Evolutionary conservation across 331 rosid species (phyloP).

Genomic region (Quercus tomentella): DNA sequence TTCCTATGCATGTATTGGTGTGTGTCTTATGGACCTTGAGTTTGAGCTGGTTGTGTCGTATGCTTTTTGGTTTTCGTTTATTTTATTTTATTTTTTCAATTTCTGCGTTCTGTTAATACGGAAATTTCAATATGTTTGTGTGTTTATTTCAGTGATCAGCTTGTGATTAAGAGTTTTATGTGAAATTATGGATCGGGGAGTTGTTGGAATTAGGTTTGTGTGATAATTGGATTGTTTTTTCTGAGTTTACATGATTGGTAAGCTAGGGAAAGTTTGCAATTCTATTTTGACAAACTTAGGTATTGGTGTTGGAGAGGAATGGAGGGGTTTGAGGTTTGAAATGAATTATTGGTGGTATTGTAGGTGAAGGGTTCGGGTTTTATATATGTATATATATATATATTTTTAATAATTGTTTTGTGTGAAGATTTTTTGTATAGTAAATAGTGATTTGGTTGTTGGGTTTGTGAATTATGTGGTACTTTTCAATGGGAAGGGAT

Average conservation of each 20-base stretch:
- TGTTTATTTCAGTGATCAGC: background rate
- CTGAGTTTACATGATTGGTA: background rate
- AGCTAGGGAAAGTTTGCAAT: background rate
- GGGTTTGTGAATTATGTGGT: background rate
- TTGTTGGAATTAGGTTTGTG: background rate
- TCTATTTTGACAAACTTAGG: background rate
- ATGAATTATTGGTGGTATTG: background rate
- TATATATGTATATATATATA: too few species aligned
- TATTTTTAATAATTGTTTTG: too few species aligned
- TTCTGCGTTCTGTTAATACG: background rate
- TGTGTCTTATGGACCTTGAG: too few species aligned
- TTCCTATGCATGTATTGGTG: too few species aligned
- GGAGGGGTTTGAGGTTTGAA: too few species aligned
- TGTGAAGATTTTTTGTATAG: too few species aligned
- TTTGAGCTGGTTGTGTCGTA: background rate
- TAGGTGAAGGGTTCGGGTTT: background rate
- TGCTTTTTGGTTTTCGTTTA: too few species aligned
- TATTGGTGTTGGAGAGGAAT: background rate
- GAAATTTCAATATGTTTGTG: background rate
- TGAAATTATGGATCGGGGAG: background rate
- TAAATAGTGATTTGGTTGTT: background rate
- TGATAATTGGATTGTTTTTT: background rate
- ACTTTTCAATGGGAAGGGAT: background rate
- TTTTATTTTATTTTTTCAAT: background rate
- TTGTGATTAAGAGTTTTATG: background rate